Evolutionary conservation across 495 filamentous ascomycete genomes (phyloP).

Genomic region (Sporormia fimetaria): DNA sequence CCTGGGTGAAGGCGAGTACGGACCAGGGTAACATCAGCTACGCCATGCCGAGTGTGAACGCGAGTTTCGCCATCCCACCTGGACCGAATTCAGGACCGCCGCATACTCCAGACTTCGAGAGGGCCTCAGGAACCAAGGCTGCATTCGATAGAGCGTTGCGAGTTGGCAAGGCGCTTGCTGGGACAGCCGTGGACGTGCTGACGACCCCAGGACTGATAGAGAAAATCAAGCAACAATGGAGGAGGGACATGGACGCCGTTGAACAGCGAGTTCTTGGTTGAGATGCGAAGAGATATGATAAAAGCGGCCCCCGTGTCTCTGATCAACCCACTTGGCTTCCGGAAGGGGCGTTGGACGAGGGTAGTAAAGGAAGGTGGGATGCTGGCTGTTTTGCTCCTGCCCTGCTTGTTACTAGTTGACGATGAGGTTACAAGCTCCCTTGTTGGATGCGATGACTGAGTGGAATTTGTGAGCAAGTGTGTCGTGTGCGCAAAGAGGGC

Average conservation of each 20-base stretch:
- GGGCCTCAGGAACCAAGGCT: conserved; percentile 42
- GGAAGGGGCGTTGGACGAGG: too few relatives aligned
- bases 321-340: too few relatives aligned
- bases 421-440: too few relatives aligned
- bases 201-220: conserved; percentile 37
- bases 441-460: too few relatives aligned
- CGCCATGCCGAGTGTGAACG: conserved; percentile 49
- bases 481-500: too few relatives aligned
- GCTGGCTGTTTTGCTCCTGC: too few relatives aligned
- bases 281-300: too few relatives aligned
- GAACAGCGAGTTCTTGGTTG: too few relatives aligned
- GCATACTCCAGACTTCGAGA: conserved; percentile 51
- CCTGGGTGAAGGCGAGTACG: conserved; percentile 27
- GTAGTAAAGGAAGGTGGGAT: too few relatives aligned
- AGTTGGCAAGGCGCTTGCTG: conserved; percentile 46
- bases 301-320: too few relatives aligned
- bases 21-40: conserved; percentile 56
- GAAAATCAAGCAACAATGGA: conserved; percentile 28
- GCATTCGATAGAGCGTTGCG: conserved; percentile 43
- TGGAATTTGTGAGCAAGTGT: too few relatives aligned
- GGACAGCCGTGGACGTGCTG: conserved; percentile 45
- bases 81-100: conserved; percentile 37
- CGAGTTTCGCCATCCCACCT: conserved; percentile 44
- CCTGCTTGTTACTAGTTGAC: too few relatives aligned
- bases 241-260: conserved; percentile 14